These are phyloP conservation scores for Zangia roseola DNA, from an alignment of 768 basidiomycete species.

Conservation along the genomic window DNA sequence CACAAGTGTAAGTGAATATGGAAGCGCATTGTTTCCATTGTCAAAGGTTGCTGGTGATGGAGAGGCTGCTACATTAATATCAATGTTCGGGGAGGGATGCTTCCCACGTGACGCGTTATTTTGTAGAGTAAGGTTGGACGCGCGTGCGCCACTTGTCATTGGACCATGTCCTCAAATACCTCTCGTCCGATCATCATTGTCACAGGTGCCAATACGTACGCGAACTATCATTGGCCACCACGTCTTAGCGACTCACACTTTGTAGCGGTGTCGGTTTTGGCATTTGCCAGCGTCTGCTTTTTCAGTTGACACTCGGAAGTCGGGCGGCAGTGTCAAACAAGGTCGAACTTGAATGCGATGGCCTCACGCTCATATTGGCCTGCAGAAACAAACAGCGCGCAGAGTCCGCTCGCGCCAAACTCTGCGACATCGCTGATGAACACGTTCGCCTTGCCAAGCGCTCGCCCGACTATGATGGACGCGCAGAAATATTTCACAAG, in stretches of 20 bases:
- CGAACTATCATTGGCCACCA: neutral
- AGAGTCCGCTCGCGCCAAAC: slow-evolving; percentile 53
- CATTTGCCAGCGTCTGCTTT: slow-evolving; percentile 74
- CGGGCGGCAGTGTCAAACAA: slow-evolving; percentile 32
- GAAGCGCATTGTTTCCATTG: no score
- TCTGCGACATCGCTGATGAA: slow-evolving; percentile 53
- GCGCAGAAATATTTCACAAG: slow-evolving; percentile 55
- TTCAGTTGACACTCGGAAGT: slow-evolving; percentile 54
- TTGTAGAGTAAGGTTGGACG: no score
- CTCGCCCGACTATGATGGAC: slow-evolving; percentile 43
- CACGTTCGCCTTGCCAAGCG: slow-evolving; percentile 43
- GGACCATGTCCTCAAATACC: slow-evolving; percentile 26
- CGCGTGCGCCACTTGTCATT: no score
- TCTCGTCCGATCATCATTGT: slow-evolving; percentile 55
- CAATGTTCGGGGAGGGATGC: no score
- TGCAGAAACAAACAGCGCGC: slow-evolving; percentile 70
- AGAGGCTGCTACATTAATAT: no score
- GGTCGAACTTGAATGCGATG: slow-evolving; percentile 39
- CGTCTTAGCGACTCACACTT: slow-evolving; percentile 32
- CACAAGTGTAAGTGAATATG: neutral
- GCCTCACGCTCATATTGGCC: slow-evolving; percentile 76
- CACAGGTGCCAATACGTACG: slow-evolving; percentile 70
- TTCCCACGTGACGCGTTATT: no score
- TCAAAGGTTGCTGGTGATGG: no score
- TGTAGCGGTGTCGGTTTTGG: slow-evolving; percentile 80